A percentile compares a stretch with the other conserved stretches of the same genome.
Conservation (phyloP, 129 eudicot species). For the Lactuca sativa region DNA sequence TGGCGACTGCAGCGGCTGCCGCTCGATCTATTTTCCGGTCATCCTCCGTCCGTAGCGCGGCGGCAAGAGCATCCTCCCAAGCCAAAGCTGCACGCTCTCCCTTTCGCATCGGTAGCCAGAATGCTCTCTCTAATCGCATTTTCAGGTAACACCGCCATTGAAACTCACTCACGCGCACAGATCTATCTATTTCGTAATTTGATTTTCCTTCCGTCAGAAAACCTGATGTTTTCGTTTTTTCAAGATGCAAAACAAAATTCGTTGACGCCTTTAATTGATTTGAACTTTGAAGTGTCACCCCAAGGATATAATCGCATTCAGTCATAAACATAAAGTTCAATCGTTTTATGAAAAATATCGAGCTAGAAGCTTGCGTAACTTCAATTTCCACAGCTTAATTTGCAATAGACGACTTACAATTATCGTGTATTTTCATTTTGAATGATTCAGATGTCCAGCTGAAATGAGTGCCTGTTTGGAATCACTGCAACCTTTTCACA, state of each 20-base stretch:
- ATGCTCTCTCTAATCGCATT: constrained; percentile 61
- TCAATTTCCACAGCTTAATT: background rate
- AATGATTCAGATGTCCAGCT: constrained; percentile 54
- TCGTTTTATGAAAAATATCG: background rate
- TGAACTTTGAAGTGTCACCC: background rate
- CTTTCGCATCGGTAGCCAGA: constrained; percentile 51
- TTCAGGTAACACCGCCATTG: constrained; percentile 49
- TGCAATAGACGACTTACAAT: background rate
- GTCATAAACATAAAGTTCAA: background rate
- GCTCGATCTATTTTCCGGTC: constrained; percentile 78
- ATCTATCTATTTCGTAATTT: constrained; percentile 7
- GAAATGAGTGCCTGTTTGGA: constrained; percentile 83
- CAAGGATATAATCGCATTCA: background rate
- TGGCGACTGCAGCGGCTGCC: constrained; percentile 58
- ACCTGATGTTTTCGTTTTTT: background rate
- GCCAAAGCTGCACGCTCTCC: constrained; percentile 52
- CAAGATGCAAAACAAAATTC: background rate
- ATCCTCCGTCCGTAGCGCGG: constrained; percentile 60
- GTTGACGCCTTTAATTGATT: background rate
- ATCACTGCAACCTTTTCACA: constrained; percentile 85
- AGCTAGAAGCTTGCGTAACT: background rate
- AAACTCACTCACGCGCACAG: constrained; percentile 18
- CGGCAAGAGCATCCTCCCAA: constrained; percentile 52
- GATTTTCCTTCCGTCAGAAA: background rate
- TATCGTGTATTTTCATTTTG: background rate